phyloP scores from a whole-genome alignment of 2,329 filamentous ascomycete species.

The Colletotrichum euphorbiae region DNA sequence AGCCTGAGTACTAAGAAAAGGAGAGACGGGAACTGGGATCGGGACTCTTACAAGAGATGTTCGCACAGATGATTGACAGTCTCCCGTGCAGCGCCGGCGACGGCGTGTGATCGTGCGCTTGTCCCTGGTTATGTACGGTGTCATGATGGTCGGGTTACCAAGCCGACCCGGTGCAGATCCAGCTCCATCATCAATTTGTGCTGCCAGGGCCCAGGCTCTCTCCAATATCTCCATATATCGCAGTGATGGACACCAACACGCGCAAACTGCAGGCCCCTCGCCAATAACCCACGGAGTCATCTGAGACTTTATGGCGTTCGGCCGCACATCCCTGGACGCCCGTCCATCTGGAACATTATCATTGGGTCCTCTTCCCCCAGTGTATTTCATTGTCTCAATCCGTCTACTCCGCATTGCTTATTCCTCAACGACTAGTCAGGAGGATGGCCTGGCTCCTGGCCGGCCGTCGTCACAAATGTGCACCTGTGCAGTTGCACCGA shows the following conservation, averaged over 20 bases:
- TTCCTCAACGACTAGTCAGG: constrained; percentile 21
- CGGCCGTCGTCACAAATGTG: constrained; percentile 13
- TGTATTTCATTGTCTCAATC: constrained; percentile 30
- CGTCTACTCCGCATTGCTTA: constrained; percentile 30
- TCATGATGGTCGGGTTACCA: constrained; percentile 12
- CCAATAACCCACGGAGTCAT: constrained; percentile 27
- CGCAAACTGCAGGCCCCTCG: not conserved
- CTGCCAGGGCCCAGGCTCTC: constrained; percentile 16
- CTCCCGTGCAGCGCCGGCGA: not conserved
- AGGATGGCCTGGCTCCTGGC: not conserved
- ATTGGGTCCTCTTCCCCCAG: constrained; percentile 23
- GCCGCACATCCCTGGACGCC: constrained; percentile 22
- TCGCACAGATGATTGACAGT: not conserved
- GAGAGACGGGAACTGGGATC: not conserved
- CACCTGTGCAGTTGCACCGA: constrained; percentile 20
- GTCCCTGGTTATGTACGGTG: constrained; percentile 25
- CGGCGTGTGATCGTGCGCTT: constrained; percentile 28
- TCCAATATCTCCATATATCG: constrained; percentile 33
- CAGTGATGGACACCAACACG: constrained; percentile 16
- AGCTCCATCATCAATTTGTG: constrained; percentile 33
- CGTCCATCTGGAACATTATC: constrained; percentile 21
- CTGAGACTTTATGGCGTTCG: constrained; percentile 35
- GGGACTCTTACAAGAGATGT: constrained; percentile 1
- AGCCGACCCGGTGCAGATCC: constrained; percentile 25
- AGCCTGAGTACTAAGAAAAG: not conserved